These are phyloP conservation scores for Chalaropsis thielavioides DNA, from an alignment of 2,329 filamentous ascomycete species.

Conservation along the genomic window DNA sequence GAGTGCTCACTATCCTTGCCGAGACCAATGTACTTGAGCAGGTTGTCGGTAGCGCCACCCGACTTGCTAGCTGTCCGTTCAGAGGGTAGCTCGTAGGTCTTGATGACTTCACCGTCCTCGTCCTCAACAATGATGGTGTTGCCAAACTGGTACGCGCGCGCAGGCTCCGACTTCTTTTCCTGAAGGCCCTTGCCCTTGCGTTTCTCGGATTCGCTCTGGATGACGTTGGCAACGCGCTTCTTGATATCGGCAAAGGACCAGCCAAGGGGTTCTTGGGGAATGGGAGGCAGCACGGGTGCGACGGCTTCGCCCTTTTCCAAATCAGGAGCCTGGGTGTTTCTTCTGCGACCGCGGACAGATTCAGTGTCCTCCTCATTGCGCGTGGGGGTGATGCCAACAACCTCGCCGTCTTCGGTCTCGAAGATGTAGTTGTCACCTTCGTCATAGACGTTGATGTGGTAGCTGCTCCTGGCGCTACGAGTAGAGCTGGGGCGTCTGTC, in stretches of 20 bases:
- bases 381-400: slow-evolving; percentile 50
- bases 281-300: slow-evolving; percentile 3
- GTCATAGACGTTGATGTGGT: slow-evolving; percentile 54
- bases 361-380: slow-evolving; percentile 22
- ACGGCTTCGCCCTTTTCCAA: slow-evolving; percentile 19
- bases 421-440: slow-evolving; percentile 68
- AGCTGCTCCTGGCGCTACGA: slow-evolving; percentile 9
- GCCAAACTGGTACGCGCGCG: slow-evolving; percentile 73
- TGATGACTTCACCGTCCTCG: slow-evolving; percentile 72
- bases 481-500: slow-evolving; percentile 21
- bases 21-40: slow-evolving; percentile 41
- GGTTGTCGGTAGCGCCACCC: slow-evolving; percentile 24
- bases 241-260: slow-evolving; percentile 32
- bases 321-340: slow-evolving; percentile 17
- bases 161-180: slow-evolving; percentile 50
- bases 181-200: slow-evolving; percentile 45
- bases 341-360: background rate
- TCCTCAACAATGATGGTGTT: slow-evolving; percentile 83
- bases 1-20: slow-evolving; percentile 22
- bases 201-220: slow-evolving; percentile 46
- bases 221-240: slow-evolving; percentile 37
- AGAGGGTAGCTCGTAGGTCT: slow-evolving; percentile 61
- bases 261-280: slow-evolving; percentile 5
- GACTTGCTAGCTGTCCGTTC: slow-evolving; percentile 26
- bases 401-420: slow-evolving; percentile 78